Conservation (phyloP, 2,329 filamentous ascomycete genomes). For the Coniella vitis region DNA sequence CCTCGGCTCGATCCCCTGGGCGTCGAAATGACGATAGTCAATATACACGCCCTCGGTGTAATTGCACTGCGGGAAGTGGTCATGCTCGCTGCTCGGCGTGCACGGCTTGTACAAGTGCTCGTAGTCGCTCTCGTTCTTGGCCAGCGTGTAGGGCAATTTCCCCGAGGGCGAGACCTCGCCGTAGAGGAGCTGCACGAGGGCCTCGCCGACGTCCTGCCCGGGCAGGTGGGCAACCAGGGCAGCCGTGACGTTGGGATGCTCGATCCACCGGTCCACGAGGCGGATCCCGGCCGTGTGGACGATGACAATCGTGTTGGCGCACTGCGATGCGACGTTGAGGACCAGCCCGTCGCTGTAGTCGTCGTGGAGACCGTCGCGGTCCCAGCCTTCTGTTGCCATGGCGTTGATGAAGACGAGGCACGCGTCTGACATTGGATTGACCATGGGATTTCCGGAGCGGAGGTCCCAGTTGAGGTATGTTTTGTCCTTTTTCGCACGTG, state of each 20-base stretch:
- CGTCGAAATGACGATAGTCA: conserved; percentile 50
- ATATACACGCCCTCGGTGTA: conserved; percentile 49
- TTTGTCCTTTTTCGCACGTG: conserved; percentile 44
- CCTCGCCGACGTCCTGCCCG: conserved; percentile 57
- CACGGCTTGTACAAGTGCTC: conserved; percentile 46
- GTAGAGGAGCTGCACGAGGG: conserved; percentile 50
- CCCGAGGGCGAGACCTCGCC: conserved; percentile 48
- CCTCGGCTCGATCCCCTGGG: conserved; percentile 35
- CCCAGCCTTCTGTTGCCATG: conserved; percentile 72
- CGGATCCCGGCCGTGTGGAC: conserved; percentile 58
- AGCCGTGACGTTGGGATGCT: conserved; percentile 58
- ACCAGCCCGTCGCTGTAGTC: conserved; percentile 58
- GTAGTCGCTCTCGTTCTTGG: conserved; percentile 47
- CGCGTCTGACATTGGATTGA: conserved; percentile 47
- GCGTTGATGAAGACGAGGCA: conserved; percentile 62
- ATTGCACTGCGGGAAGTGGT: conserved; percentile 54
- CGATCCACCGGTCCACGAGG: conserved; percentile 56
- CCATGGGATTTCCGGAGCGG: conserved; percentile 33
- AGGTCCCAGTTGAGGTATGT: conserved; percentile 54
- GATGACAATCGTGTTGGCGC: conserved; percentile 56
- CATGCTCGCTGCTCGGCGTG: conserved; percentile 31
- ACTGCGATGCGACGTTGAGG: conserved; percentile 50
- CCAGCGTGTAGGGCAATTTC: conserved; percentile 57
- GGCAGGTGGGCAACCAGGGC: conserved; percentile 58
- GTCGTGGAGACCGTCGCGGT: conserved; percentile 60